These are phyloP conservation scores for Hanseniaspora sp. DNA, from an alignment of 1,139 yeast genomes.

Conservation along the genomic window DNA sequence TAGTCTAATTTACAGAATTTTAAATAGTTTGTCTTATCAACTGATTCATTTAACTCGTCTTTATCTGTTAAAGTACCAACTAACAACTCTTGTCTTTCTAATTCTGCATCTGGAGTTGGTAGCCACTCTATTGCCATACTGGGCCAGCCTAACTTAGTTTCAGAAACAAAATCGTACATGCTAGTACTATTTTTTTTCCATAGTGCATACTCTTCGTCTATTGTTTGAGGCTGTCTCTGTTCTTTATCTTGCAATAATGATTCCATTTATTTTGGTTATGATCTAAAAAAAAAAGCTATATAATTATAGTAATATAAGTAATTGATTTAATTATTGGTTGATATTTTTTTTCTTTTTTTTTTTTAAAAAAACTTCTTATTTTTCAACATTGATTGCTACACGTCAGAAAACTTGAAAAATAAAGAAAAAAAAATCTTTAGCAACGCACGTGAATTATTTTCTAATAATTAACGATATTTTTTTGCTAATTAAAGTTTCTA, in stretches of 20 bases:
- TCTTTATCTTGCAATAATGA: slow-evolving; percentile 6
- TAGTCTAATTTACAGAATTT: slow-evolving; percentile 64
- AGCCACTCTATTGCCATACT: slow-evolving; percentile 69
- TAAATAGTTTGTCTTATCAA: slow-evolving; percentile 63
- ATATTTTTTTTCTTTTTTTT: no score
- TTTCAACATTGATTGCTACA: neutral
- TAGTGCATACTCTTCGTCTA: slow-evolving; percentile 57
- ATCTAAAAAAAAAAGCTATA: neutral
- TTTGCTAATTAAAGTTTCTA: neutral
- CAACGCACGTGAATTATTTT: neutral
- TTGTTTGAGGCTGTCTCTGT: slow-evolving; percentile 22
- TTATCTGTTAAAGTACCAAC: slow-evolving; percentile 48
- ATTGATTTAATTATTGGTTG: neutral
- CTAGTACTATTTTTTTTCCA: slow-evolving; percentile 73
- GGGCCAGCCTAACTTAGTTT: slow-evolving; percentile 72
- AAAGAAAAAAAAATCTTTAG: neutral
- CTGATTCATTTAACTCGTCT: slow-evolving; percentile 49
- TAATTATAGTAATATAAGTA: no score
- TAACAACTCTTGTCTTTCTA: slow-evolving; percentile 36
- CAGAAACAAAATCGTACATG: slow-evolving; percentile 72
- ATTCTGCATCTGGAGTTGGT: slow-evolving; percentile 33
- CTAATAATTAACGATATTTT: no score
- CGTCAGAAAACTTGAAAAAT: neutral
- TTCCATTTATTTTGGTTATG: neutral
- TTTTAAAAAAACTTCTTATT: neutral